Evolutionary conservation across 495 filamentous ascomycete species (phyloP).

Genomic region (Aspergillus panamensis): DNA sequence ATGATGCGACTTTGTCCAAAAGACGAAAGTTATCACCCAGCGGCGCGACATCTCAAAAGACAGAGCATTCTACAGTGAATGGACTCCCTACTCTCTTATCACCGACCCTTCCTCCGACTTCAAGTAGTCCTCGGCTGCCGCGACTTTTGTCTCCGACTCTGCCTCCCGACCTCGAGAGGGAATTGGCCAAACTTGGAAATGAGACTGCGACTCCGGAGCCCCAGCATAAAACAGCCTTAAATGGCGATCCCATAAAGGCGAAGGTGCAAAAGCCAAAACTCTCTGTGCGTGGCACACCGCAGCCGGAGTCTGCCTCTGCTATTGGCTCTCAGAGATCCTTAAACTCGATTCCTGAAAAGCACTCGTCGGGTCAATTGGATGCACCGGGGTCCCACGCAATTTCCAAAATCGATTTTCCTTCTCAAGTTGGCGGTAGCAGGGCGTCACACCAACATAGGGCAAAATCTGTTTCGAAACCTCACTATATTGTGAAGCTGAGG

Average conservation of each 20-base stretch:
- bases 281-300: conserved; percentile 9
- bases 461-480: conserved; percentile 10
- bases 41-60: conserved; percentile 20
- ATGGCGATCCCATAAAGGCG: conserved; percentile 13
- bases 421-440: too few species aligned
- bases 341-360: conserved; percentile 7
- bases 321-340: conserved; percentile 8
- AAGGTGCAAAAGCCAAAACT: conserved; percentile 18
- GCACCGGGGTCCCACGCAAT: background rate
- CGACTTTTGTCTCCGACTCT: conserved; percentile 46
- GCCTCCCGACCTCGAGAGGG: conserved; percentile 48
- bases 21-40: conserved; percentile 32
- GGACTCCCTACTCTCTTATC: conserved; percentile 40
- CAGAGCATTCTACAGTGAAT: conserved; percentile 25
- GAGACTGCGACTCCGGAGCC: conserved; percentile 17
- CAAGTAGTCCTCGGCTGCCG: conserved; percentile 32
- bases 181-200: conserved; percentile 36
- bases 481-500: conserved; percentile 35
- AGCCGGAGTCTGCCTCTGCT: conserved; percentile 9
- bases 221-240: conserved; percentile 13
- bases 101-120: conserved; percentile 41
- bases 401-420: conserved; percentile 5
- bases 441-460: background rate
- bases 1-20: conserved; percentile 28
- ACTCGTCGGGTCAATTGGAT: background rate